These are phyloP conservation scores for Thalassiosira exigua DNA, from an alignment of 352 stramenopile genomes.

Conservation along the genomic window DNA sequence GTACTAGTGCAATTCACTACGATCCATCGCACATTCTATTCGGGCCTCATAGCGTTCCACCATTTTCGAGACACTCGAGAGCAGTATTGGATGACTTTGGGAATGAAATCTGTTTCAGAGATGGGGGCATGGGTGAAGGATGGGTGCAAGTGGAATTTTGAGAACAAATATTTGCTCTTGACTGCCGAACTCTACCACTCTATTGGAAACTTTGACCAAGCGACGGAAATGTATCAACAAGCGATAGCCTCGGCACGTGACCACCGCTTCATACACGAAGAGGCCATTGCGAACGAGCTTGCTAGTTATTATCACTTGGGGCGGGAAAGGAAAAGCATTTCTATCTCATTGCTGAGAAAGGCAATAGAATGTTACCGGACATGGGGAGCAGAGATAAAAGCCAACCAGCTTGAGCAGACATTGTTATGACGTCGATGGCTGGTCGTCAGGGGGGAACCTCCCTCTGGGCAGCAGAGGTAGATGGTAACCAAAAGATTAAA, in stretches of 20 bases:
- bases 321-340: not conserved
- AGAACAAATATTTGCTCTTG: conserved; percentile 16
- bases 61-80: conserved; percentile 19
- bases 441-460: too few relatives aligned
- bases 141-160: conserved; percentile 44
- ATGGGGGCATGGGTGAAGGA: conserved; percentile 25
- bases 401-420: not conserved
- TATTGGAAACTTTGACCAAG: conserved; percentile 3
- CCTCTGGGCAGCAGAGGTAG: not conserved
- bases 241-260: conserved; percentile 11
- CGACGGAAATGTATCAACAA: conserved; percentile 12
- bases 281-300: conserved; percentile 39
- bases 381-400: not conserved
- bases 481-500: not conserved
- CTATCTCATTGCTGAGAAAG: not conserved
- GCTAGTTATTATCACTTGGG: not conserved
- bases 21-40: conserved; percentile 29
- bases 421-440: too few relatives aligned
- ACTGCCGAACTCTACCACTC: conserved; percentile 16
- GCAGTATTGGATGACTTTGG: conserved; percentile 29
- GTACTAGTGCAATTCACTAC: conserved; percentile 17
- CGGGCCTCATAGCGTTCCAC: conserved; percentile 36
- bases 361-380: not conserved
- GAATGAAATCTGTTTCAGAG: conserved; percentile 11
- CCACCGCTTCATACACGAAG: conserved; percentile 43